Conservation (phyloP, 495 filamentous ascomycete species). For the Sordaria brevicollis region DNA sequence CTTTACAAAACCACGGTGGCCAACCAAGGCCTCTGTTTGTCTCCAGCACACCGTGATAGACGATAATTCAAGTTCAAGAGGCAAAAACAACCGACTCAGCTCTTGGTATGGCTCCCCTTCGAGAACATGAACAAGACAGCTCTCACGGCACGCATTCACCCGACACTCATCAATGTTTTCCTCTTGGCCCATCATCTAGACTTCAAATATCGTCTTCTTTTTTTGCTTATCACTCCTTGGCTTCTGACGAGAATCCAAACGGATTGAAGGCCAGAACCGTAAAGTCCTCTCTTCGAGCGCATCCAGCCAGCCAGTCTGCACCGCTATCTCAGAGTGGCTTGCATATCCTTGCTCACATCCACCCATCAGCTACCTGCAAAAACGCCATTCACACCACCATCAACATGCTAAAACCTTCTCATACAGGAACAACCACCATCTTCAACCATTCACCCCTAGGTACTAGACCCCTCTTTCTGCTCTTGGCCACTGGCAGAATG, state of each 20-base stretch:
- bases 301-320: neutral
- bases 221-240: neutral
- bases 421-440: neutral
- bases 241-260: neutral
- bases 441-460: no score
- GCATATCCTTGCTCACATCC: neutral
- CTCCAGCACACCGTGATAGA: neutral
- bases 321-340: neutral
- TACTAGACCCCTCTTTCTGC: neutral
- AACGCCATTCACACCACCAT: neutral
- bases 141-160: neutral
- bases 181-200: neutral
- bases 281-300: neutral
- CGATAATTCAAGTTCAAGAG: neutral
- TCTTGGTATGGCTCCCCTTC: neutral
- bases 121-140: neutral
- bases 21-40: neutral
- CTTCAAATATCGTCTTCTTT: neutral
- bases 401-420: neutral
- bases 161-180: neutral
- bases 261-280: neutral
- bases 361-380: neutral
- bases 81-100: neutral
- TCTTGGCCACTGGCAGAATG: neutral
- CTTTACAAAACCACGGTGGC: neutral